Conservation (phyloP, 306 rosid genomes). For the Cucumis melo region DNA sequence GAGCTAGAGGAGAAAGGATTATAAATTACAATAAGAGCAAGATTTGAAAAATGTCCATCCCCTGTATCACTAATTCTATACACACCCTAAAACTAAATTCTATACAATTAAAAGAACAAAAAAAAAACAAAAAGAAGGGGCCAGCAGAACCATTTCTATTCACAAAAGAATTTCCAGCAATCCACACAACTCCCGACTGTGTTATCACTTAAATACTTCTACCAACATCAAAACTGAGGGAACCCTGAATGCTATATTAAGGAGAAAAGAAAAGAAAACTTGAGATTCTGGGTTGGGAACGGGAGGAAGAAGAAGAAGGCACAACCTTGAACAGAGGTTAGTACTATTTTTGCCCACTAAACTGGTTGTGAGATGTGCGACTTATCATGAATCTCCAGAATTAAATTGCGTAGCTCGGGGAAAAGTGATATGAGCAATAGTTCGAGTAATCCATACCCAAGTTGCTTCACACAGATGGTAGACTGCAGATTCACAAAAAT, state of each 20-base stretch:
- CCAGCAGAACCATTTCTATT: conserved; percentile 3
- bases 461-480: conserved; percentile 72
- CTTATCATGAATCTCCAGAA: conserved; percentile 46
- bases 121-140: background rate
- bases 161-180: background rate
- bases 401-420: conserved; percentile 67
- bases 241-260: conserved; percentile 5
- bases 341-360: conserved; percentile 11
- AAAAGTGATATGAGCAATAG: conserved; percentile 53
- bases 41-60: conserved; percentile 1
- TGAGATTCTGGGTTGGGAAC: conserved; percentile 10
- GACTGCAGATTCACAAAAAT: conserved; percentile 36
- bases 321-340: conserved; percentile 4
- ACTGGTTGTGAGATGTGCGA: conserved; percentile 27
- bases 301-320: conserved; percentile 10
- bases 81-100: conserved; percentile 27
- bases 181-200: background rate
- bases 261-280: background rate
- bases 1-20: background rate
- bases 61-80: conserved; percentile 18
- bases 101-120: conserved; percentile 19
- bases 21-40: background rate
- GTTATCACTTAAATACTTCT: background rate
- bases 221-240: conserved; percentile 11
- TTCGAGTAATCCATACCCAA: conserved; percentile 65